phyloP scores from a whole-genome alignment of 2,329 filamentous ascomycete species.

The Fusarium sp. region DNA sequence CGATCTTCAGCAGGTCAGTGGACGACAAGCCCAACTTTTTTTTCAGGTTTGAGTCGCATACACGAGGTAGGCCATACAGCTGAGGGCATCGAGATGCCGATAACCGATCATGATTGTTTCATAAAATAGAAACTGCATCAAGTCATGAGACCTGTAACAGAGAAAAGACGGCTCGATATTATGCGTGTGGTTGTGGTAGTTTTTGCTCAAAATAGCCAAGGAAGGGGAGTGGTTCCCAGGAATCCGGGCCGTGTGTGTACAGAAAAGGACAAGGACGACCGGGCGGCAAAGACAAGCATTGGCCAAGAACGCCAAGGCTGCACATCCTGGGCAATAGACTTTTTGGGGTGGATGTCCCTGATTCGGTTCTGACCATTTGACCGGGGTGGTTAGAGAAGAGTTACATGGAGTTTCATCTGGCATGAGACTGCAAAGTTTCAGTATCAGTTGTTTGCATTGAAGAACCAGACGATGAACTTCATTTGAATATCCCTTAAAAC shows the following conservation, averaged over 20 bases:
- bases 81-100: background rate
- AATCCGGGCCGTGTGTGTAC: background rate
- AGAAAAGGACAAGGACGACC: background rate
- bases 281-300: conserved; percentile 15
- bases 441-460: background rate
- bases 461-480: background rate
- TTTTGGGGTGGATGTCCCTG: background rate
- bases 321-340: background rate
- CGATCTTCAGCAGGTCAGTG: background rate
- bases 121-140: background rate
- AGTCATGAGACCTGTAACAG: background rate
- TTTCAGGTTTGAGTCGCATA: background rate
- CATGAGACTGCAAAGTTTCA: background rate
- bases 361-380: background rate
- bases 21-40: background rate
- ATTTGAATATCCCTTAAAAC: background rate
- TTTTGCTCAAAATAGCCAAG: background rate
- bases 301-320: conserved; percentile 2
- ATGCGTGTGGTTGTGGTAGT: background rate
- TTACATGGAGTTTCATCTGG: background rate
- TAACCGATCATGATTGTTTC: conserved; percentile 1
- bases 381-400: background rate
- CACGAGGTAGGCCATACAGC: background rate
- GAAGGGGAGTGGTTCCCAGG: background rate
- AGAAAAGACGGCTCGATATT: background rate